Evolutionary conservation across 768 basidiomycete species (phyloP).

Genomic region (Floccularia luteovirens): DNA sequence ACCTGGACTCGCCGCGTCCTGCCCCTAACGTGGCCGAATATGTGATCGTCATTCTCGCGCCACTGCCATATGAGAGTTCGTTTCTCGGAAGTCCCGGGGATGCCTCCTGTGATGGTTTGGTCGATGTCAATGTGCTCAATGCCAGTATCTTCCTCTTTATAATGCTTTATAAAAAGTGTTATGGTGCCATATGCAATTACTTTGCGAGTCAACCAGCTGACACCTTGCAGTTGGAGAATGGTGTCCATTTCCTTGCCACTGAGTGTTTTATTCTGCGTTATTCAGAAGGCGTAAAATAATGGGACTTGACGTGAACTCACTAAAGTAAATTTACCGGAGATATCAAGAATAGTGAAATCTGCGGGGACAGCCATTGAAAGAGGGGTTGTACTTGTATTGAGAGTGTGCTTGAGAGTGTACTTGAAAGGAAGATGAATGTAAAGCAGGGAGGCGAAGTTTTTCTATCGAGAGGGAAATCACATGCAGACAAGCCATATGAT

Average conservation of each 20-base stretch:
- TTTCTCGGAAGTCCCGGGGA: constrained; percentile 48
- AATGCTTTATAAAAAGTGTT: constrained; percentile 58
- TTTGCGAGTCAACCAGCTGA: constrained; percentile 65
- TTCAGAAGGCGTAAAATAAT: neutral
- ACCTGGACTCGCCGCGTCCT: constrained; percentile 44
- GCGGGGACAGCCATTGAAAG: constrained; percentile 58
- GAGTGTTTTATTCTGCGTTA: constrained; percentile 55
- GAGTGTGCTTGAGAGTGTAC: neutral
- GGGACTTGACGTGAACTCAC: too few relatives aligned
- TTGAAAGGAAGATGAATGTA: neutral
- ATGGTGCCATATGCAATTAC: constrained; percentile 50
- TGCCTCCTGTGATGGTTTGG: constrained; percentile 56
- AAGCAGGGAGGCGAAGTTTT: neutral
- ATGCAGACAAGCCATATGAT: neutral
- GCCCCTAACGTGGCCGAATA: constrained; percentile 55
- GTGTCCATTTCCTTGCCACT: constrained; percentile 49
- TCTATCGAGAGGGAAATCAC: neutral
- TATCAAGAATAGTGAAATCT: constrained; percentile 48
- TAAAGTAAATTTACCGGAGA: constrained; percentile 58
- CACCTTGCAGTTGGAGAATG: constrained; percentile 64
- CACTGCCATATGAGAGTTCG: constrained; percentile 52
- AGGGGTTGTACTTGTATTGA: neutral
- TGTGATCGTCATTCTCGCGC: constrained; percentile 42
- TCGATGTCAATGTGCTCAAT: constrained; percentile 63
- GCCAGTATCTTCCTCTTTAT: constrained; percentile 47